Evolutionary conservation across 441 rosid genomes (phyloP).

Genomic region (Brassica balearica): DNA sequence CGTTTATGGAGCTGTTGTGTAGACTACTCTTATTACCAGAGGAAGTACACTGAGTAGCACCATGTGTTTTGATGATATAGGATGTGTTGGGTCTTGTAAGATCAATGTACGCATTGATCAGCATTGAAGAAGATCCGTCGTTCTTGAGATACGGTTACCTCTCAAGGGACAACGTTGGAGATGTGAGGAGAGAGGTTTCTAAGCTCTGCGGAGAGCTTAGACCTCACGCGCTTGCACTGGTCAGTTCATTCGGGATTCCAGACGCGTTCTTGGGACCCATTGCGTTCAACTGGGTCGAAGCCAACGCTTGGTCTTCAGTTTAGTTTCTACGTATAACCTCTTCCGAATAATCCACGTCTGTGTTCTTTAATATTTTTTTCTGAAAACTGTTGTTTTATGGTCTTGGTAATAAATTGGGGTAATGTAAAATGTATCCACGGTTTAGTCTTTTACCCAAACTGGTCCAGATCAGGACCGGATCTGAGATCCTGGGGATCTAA

Average conservation of each 20-base stretch:
- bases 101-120: slow-evolving; percentile 69
- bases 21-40: slow-evolving; percentile 9
- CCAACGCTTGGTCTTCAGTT: slow-evolving; percentile 77
- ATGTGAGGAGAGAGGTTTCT: slow-evolving; percentile 71
- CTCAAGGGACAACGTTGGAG: slow-evolving; percentile 59
- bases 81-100: slow-evolving; percentile 63
- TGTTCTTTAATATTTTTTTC: neutral
- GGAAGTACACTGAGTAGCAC: neutral
- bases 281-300: slow-evolving; percentile 91
- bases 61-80: slow-evolving; percentile 51
- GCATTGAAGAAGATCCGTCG: slow-evolving; percentile 81
- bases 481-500: too few species aligned
- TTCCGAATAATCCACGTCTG: slow-evolving; percentile 13
- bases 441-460: neutral
- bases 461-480: neutral
- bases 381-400: slow-evolving; percentile 14
- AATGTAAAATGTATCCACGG: slow-evolving; percentile 7
- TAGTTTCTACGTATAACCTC: slow-evolving; percentile 35
- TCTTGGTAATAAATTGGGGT: slow-evolving; percentile 24
- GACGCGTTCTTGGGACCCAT: slow-evolving; percentile 80
- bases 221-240: slow-evolving; percentile 83
- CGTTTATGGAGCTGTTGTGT: neutral
- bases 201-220: slow-evolving; percentile 76
- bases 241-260: slow-evolving; percentile 81
- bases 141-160: slow-evolving; percentile 80